Base-by-base conservation (phyloP, 352 stramenopile genomes). In the Globisporangium orthogonon region DNA sequence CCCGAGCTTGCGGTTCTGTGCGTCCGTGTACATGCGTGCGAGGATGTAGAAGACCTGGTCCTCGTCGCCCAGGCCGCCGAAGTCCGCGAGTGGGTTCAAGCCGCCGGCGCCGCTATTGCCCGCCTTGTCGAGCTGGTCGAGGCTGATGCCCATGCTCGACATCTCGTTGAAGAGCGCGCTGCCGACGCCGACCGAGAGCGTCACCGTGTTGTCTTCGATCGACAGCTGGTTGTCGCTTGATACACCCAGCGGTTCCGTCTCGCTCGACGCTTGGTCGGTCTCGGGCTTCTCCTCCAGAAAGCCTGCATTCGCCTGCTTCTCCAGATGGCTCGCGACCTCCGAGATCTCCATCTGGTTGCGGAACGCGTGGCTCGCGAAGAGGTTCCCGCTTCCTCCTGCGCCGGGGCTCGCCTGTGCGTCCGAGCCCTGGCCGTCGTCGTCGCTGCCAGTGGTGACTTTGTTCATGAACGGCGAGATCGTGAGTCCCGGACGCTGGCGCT, bases 11-110 rank as follows among this genome's bases (percentile, higher is more conserved):
- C 79, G 75, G 46, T 73, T 68, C 50, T 79, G 69, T 1, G 62
- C 66, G 56, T 86, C 79, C 50, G 78, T 86, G 66, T 89, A 91
- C 81, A 91, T 91, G 31, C 72, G 68, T 35, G 81, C 81, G 33
- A 91, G 63, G 48, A 91, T 91, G 71, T 88, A 89, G 56, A 86
- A 89, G n/a, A 91, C 81, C 54, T 87, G 69, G 39, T 89, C 81
- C 71, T 91, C 81, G 41, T 81, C 75, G 17, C 60, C 51, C n/a
- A 83, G 56, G 35, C 69, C 66, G 45, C 57, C 51, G 62, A 89
- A 79, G 56, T 80, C 78, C 17, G 65, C 54, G 29, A 86, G 54
- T 28, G 73, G 50, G 44, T 61, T 69, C 18, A 63, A 63, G 23
- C 58, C 33, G 6, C 57, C 41, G 0, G 11, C 37, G 37, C 37